Conservation (phyloP, 1,284 basidiomycete genomes). For the Austropuccinia psidii region DNA sequence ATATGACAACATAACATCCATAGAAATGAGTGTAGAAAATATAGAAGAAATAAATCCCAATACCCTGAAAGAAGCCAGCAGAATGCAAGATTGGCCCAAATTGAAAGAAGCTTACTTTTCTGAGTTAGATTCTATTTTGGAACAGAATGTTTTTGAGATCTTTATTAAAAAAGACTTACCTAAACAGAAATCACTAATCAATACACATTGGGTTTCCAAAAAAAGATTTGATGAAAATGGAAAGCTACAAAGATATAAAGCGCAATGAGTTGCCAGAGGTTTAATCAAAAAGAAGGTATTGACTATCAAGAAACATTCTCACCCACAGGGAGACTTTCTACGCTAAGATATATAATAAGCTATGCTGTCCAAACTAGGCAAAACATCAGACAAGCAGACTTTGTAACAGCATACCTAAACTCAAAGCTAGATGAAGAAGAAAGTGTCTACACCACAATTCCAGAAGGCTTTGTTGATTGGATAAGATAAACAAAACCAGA, state of each 20-base stretch:
- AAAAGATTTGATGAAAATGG: slow-evolving; percentile 3
- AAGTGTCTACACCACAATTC: slow-evolving; percentile 4
- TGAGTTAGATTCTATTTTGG: slow-evolving; percentile 24
- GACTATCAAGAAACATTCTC: slow-evolving; percentile 26
- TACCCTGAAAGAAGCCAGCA: slow-evolving; percentile 17
- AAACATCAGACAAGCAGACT: slow-evolving; percentile 13
- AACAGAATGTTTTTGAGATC: no score
- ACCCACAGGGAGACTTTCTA: neutral
- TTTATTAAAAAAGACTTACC: neutral
- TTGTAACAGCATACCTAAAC: slow-evolving; percentile 26
- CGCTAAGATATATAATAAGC: neutral
- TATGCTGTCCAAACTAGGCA: neutral
- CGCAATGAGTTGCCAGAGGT: slow-evolving; percentile 11
- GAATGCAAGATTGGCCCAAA: neutral
- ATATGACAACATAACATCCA: no score
- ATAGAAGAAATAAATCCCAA: slow-evolving; percentile 9
- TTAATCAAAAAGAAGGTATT: slow-evolving; percentile 20
- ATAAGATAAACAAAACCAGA: slow-evolving; percentile 20
- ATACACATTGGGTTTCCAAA: neutral
- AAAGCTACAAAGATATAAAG: slow-evolving; percentile 15
- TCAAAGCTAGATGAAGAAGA: slow-evolving; percentile 6
- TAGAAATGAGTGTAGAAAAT: no score
- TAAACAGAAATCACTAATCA: neutral
- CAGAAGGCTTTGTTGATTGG: slow-evolving; percentile 25
- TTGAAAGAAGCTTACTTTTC: slow-evolving; percentile 7